phyloP scores from a whole-genome alignment of 495 filamentous ascomycete species.

The Hypoxylon cercidicola region DNA sequence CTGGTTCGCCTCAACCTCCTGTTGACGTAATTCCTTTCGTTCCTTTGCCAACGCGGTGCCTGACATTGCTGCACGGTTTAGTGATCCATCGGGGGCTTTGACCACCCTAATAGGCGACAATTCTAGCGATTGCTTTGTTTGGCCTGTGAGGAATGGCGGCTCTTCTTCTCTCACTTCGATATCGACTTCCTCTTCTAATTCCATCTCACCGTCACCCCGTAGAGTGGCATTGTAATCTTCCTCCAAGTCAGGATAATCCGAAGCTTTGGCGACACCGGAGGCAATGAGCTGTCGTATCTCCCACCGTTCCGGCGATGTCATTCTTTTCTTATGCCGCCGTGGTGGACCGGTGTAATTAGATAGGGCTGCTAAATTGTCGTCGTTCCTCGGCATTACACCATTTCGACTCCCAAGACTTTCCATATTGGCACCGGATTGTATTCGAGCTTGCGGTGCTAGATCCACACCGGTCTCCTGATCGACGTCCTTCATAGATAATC shows the following conservation, averaged over 20 bases:
- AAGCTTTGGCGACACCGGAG: constrained; percentile 88
- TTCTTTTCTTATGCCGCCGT: constrained; percentile 78
- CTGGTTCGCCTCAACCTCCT: constrained; percentile 85
- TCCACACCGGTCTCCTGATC: constrained; percentile 92
- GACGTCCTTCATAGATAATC: constrained; percentile 96
- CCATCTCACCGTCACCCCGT: constrained; percentile 86
- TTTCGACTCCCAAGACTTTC: constrained; percentile 78
- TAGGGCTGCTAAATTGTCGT: constrained; percentile 68
- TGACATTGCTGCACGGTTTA: constrained; percentile 95
- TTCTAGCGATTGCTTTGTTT: constrained; percentile 95
- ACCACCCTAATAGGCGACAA: constrained; percentile 95
- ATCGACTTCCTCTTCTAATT: constrained; percentile 96
- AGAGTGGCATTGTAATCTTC: constrained; percentile 92
- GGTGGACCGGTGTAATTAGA: constrained; percentile 64
- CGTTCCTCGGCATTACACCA: constrained; percentile 56
- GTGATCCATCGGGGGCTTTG: constrained; percentile 94
- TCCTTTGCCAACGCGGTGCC: constrained; percentile 92
- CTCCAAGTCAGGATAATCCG: constrained; percentile 93
- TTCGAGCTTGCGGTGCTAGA: constrained; percentile 78
- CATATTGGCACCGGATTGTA: constrained; percentile 94
- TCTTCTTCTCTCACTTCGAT: constrained; percentile 97
- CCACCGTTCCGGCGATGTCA: constrained; percentile 97
- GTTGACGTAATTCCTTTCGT: constrained; percentile 84
- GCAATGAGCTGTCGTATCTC: constrained; percentile 97
- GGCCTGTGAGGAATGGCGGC: constrained; percentile 93